Evolutionary conservation across 768 basidiomycete genomes (phyloP).

Genomic region (Lepiota brunneoincarnata): DNA sequence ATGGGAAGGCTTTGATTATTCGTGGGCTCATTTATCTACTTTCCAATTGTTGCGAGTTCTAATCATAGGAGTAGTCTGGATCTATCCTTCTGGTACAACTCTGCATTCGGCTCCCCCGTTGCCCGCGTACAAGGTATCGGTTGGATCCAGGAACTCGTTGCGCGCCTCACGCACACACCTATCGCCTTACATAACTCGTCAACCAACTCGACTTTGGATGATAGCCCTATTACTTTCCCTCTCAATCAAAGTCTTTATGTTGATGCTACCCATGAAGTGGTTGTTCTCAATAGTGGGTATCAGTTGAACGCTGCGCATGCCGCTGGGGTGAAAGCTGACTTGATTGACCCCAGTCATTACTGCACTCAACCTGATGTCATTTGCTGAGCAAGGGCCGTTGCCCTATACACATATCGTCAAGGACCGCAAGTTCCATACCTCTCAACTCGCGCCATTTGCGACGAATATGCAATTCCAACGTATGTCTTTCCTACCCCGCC

Average conservation of each 20-base stretch:
- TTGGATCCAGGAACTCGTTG: conserved; percentile 79
- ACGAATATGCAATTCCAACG: conserved; percentile 90
- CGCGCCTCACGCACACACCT: conserved; percentile 76
- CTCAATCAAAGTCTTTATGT: conserved; percentile 74
- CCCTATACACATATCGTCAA: conserved; percentile 69
- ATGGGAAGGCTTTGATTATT: conserved; percentile 92
- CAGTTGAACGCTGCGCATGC: neutral
- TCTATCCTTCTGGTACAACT: conserved; percentile 71
- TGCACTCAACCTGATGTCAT: conserved; percentile 76
- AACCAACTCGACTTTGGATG: conserved; percentile 80
- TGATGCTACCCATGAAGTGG: conserved; percentile 91
- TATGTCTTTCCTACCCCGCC: conserved; percentile 29
- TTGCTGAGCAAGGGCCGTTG: conserved; percentile 72
- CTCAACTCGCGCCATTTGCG: conserved; percentile 83
- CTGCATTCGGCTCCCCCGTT: conserved; percentile 79
- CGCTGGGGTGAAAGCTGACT: neutral
- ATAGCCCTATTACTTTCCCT: conserved; percentile 67
- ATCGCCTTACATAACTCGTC: conserved; percentile 73
- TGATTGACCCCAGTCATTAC: conserved; percentile 57
- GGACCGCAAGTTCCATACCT: conserved; percentile 65
- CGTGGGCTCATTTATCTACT: conserved; percentile 39
- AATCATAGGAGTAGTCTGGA: conserved; percentile 46
- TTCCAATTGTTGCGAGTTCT: neutral
- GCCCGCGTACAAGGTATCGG: conserved; percentile 77
- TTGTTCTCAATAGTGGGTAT: conserved; percentile 73